Evolutionary conservation across 83 land plant species (phyloP).

Genomic region (Thuja plicata): DNA sequence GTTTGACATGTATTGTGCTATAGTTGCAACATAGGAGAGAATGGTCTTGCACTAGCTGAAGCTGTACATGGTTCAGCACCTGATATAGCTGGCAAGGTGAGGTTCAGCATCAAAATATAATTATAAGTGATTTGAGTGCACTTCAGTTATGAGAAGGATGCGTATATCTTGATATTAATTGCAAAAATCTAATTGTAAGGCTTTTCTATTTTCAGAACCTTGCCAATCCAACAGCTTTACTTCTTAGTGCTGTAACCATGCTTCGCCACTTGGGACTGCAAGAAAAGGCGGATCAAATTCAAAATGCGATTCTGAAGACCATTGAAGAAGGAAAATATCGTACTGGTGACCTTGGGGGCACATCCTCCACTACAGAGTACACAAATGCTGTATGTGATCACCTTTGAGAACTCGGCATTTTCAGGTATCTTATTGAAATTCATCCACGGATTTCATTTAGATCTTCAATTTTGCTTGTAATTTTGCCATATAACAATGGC

Average conservation of each 20-base stretch:
- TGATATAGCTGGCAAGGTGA: constrained; percentile 98
- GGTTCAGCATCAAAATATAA: constrained; percentile 1
- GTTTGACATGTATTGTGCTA: background rate
- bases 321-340: constrained; percentile 88
- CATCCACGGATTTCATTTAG: background rate
- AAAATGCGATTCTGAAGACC: constrained; percentile 74
- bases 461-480: background rate
- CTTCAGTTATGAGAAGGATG: background rate
- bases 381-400: constrained; percentile 88
- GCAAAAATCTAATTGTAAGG: background rate
- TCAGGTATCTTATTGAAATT: background rate
- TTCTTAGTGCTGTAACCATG: constrained; percentile 89
- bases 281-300: constrained; percentile 82
- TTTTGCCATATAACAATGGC: background rate
- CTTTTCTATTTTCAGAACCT: constrained; percentile 52
- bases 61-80: constrained; percentile 99
- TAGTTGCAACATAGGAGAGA: constrained; percentile 96
- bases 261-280: constrained; percentile 73
- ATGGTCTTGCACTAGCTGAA: constrained; percentile 92
- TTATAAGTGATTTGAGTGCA: background rate
- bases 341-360: constrained; percentile 92
- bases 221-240: constrained; percentile 96
- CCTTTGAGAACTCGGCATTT: constrained; percentile 41
- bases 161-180: background rate
- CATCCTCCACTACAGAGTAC: constrained; percentile 68